Conservation (phyloP, 2,329 filamentous ascomycete genomes). For the Exophiala sp. region DNA sequence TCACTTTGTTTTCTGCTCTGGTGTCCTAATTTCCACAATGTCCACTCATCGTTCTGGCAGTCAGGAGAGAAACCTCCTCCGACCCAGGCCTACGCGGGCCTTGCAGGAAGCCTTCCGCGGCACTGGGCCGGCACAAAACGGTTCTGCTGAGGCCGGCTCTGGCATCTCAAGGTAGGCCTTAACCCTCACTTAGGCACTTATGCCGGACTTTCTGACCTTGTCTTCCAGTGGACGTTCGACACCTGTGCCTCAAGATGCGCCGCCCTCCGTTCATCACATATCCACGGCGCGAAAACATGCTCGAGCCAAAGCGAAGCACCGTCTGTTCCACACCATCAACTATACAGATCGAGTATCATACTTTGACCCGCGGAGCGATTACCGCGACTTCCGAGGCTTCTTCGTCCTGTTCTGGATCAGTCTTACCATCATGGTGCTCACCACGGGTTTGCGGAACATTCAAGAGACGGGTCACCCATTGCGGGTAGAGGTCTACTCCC, state of each 20-base stretch:
- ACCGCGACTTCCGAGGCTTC: constrained; percentile 93
- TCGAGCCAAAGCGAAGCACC: constrained; percentile 70
- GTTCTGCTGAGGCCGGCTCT: constrained; percentile 31
- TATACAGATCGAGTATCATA: constrained; percentile 88
- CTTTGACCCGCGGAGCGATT: constrained; percentile 87
- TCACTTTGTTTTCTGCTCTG: neutral
- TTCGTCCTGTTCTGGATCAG: constrained; percentile 98
- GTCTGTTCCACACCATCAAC: constrained; percentile 88
- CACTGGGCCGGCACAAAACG: constrained; percentile 28
- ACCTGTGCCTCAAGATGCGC: constrained; percentile 79
- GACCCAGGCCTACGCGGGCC: constrained; percentile 19
- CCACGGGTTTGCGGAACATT: constrained; percentile 84
- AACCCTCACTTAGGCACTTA: neutral
- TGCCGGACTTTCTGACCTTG: constrained; percentile 2
- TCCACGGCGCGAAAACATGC: constrained; percentile 78
- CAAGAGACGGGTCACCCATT: constrained; percentile 89
- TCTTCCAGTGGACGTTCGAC: constrained; percentile 67
- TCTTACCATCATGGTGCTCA: constrained; percentile 92
- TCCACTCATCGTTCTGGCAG: constrained; percentile 8
- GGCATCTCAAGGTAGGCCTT: constrained; percentile 35
- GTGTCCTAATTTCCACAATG: constrained; percentile 6
- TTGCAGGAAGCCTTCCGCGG: constrained; percentile 17
- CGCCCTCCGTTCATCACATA: constrained; percentile 81
- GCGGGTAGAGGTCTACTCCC: constrained; percentile 75
- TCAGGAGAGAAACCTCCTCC: constrained; percentile 21